Base-by-base conservation (phyloP, 2,329 filamentous ascomycete species). In the Fusarium zealandicum region DNA sequence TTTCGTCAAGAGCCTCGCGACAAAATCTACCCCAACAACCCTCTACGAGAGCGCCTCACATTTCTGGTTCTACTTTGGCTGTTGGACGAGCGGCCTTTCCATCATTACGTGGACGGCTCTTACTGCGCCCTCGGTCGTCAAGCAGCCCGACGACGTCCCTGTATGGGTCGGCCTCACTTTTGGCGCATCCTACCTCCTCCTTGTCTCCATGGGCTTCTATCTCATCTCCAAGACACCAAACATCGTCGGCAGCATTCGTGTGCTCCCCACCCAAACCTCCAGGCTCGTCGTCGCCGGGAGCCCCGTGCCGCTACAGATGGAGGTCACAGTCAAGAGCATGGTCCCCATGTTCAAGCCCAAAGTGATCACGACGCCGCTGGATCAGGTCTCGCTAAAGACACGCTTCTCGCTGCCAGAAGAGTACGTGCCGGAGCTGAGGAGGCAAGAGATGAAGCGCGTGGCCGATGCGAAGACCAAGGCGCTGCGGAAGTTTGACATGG, bases 1-100 rank as follows among this genome's bases (percentile, higher is more conserved):
- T 47, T 85, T 81, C 72, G 78, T 80, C 65, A 80, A 80, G 56
- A 80, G 78, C 54, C 78, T 90, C 31, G 81, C 83, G 12, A 75
- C 76, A 52, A 82, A 83, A 58, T 67, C 78, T n/a, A 73, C 78
- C 2, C 78, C 82, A 5, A 85, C 87, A 7, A 72, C 82, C 3
- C 77, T 91, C 36, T 91, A 89, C 75, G 78, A 87, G 65, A 81
- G 82, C 1, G 84, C 85, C 12, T 85, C 85, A 1, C 86, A 90
- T 65, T 81, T 82, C 51, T 79, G 80, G 72, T 88, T 86, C 70
- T 80, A 88, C 57, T 68, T 83, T 61, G 82, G 83, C 38, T 84
- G 83, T 67, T 86, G 87, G 71, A 70, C 75, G 12, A 80, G 83
- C 20, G 82, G 82, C 2, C 55, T 78, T 17, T 81, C 66, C 7